Conservation (phyloP, 225 moss, liverwort and hornwort species). For the Straminergon stramineum region DNA sequence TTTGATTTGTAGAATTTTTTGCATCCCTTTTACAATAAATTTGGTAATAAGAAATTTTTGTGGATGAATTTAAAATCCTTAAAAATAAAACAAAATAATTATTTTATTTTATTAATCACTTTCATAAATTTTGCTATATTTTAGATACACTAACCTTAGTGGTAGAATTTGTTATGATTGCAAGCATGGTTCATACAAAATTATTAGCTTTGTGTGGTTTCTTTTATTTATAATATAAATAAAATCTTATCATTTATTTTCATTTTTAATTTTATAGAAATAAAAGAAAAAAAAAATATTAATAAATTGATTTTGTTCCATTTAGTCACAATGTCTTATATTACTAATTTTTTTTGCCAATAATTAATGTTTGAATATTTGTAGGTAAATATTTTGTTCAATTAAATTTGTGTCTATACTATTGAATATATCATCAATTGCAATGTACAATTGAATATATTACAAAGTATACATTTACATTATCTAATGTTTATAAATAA, state of each 20-base stretch:
- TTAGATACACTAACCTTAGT: neutral
- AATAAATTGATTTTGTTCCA: neutral
- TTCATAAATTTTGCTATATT: neutral
- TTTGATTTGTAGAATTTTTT: neutral
- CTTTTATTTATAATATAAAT: neutral
- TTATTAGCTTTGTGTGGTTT: neutral
- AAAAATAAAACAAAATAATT: neutral
- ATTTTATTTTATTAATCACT: neutral
- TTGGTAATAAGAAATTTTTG: neutral
- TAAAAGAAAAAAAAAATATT: too few relatives aligned
- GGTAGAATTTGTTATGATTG: neutral
- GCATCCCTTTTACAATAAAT: neutral
- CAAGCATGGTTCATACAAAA: neutral
- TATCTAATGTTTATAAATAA: neutral
- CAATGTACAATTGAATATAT: neutral
- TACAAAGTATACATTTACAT: too few relatives aligned
- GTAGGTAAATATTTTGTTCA: neutral
- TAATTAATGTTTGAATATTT: neutral
- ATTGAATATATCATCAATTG: neutral
- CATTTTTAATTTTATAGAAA: neutral
- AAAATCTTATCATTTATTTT: neutral
- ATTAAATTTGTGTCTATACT: neutral
- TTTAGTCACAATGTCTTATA: rapidly evolving
- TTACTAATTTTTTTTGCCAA: neutral
- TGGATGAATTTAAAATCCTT: neutral